Percentiles rank a stretch among this genome's conserved stretches.
Evolutionary conservation across 2,329 filamentous ascomycete genomes (phyloP).

Genomic region (Fusarium hainanense): DNA sequence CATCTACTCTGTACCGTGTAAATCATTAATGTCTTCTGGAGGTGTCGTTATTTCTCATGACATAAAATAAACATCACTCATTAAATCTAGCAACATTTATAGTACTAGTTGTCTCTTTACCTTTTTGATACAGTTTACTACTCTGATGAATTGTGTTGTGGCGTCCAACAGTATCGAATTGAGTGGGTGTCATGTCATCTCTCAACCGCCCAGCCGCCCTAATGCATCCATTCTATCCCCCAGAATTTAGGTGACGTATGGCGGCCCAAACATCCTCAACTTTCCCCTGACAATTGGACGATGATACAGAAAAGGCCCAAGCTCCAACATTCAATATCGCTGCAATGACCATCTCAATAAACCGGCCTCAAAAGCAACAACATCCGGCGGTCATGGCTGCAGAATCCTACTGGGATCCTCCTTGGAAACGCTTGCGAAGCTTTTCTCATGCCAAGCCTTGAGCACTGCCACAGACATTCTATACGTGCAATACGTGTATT

Average conservation of each 20-base stretch:
- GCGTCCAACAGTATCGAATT: neutral
- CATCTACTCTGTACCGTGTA: neutral
- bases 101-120: no score
- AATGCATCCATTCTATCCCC: constrained; percentile 10
- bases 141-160: neutral
- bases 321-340: constrained; percentile 1
- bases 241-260: constrained; percentile 26
- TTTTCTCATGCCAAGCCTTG: constrained; percentile 27
- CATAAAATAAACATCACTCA: neutral
- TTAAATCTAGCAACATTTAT: neutral
- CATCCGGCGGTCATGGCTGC: neutral
- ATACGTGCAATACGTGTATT: neutral
- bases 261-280: constrained; percentile 3
- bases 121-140: neutral
- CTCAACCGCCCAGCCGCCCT: constrained; percentile 9
- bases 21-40: neutral
- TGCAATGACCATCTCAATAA: constrained; percentile 19
- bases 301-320: constrained; percentile 2
- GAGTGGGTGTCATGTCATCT: constrained; percentile 1
- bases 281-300: constrained; percentile 6
- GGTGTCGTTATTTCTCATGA: neutral
- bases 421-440: constrained; percentile 30
- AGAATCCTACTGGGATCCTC: constrained; percentile 6
- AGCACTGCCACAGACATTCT: constrained; percentile 38
- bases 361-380: constrained; percentile 11